Evolutionary conservation across 371 early-diverging fungal genomes (phyloP).

Genomic region (Chytridium lagenaria): DNA sequence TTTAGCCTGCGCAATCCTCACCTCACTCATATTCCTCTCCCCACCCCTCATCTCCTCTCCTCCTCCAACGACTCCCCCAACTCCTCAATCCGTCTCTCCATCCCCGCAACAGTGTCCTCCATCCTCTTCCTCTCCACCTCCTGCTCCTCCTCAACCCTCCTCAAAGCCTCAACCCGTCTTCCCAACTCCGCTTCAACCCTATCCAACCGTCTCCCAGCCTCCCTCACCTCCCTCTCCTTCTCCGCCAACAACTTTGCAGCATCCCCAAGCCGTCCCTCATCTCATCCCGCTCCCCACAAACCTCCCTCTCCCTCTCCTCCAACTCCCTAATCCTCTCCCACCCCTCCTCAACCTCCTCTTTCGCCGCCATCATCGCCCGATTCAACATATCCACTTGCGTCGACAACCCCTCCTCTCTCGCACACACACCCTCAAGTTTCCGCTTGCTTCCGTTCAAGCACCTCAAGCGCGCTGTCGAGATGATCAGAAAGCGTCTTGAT

Average conservation of each 20-base stretch:
- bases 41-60: slow-evolving; percentile 13
- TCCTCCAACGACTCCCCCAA: background rate
- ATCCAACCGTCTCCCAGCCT: background rate
- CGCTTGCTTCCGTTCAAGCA: background rate
- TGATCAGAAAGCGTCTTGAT: background rate
- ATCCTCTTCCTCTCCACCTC: background rate
- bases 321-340: background rate
- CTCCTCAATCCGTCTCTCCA: background rate
- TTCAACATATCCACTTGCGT: background rate
- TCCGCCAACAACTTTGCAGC: background rate
- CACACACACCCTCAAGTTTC: background rate
- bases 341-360: slow-evolving; percentile 21
- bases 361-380: slow-evolving; percentile 2
- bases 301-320: background rate
- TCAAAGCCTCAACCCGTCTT: background rate
- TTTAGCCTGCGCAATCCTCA: background rate
- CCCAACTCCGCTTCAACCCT: background rate
- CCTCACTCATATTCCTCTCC: slow-evolving; percentile 16
- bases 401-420: background rate
- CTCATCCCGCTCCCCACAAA: background rate
- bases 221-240: background rate
- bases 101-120: background rate
- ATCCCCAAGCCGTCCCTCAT: background rate
- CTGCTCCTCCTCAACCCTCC: background rate
- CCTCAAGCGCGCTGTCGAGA: background rate